Conservation (phyloP, 1,139 yeast genomes). For the Pichia sp. region DNA sequence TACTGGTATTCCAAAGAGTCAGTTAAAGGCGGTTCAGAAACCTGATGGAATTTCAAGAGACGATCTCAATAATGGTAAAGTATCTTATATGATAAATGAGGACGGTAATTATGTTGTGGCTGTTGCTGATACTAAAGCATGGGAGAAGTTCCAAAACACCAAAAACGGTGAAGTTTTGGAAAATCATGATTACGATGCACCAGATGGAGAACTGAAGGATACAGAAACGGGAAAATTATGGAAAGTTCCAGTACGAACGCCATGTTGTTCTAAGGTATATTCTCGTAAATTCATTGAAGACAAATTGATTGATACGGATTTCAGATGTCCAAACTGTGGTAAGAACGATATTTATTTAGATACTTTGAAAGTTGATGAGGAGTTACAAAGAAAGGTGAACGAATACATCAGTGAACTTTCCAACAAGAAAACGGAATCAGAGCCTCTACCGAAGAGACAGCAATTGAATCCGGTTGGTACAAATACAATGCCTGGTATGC, state of each 20-base stretch:
- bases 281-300: constrained; percentile 65
- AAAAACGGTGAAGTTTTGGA: constrained; percentile 34
- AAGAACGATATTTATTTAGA: constrained; percentile 71
- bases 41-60: constrained; percentile 7
- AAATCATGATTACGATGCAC: constrained; percentile 30
- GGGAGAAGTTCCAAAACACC: constrained; percentile 80
- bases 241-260: constrained; percentile 73
- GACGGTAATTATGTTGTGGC: constrained; percentile 95
- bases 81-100: constrained; percentile 82
- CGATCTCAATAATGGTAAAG: constrained; percentile 28
- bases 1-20: constrained; percentile 95
- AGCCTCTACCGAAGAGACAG: constrained; percentile 12
- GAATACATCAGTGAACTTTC: constrained; percentile 6
- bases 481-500: constrained; percentile 11
- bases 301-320: constrained; percentile 70
- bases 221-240: constrained; percentile 47
- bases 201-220: constrained; percentile 54
- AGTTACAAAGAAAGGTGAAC: constrained; percentile 36
- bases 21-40: constrained; percentile 62
- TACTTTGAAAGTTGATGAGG: constrained; percentile 53
- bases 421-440: constrained; percentile 5
- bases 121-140: constrained; percentile 86
- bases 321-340: constrained; percentile 84
- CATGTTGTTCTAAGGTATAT: constrained; percentile 64
- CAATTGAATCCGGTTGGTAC: constrained; percentile 10